Evolutionary conservation across 1,284 basidiomycete genomes (phyloP).

Genomic region (Vanrija pseudolonga): DNA sequence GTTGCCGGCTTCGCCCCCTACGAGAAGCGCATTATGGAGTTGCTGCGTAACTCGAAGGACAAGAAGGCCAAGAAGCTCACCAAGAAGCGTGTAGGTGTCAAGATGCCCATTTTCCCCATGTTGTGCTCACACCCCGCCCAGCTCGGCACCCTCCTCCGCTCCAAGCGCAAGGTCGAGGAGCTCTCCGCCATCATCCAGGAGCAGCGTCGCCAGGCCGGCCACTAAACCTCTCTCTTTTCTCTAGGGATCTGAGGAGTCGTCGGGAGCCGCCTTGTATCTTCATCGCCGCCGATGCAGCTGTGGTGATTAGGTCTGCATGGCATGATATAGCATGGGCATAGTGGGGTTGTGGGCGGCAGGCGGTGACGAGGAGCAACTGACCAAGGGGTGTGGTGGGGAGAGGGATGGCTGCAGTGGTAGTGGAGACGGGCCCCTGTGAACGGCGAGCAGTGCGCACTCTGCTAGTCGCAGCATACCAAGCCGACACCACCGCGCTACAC

Average conservation of each 20-base stretch:
- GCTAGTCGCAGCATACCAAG: too few species aligned
- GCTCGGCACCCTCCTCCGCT: slow-evolving; percentile 92
- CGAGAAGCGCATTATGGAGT: slow-evolving; percentile 97
- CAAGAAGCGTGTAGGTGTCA: slow-evolving; percentile 82
- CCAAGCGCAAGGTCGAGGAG: slow-evolving; percentile 97
- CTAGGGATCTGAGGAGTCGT: not conserved
- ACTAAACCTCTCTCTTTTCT: slow-evolving; percentile 34
- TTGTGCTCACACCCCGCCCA: slow-evolving; percentile 39
- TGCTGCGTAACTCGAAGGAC: slow-evolving; percentile 99
- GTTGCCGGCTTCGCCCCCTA: slow-evolving; percentile 98
- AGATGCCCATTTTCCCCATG: slow-evolving; percentile 13
- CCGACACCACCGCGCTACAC: too few species aligned
- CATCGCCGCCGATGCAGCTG: not conserved
- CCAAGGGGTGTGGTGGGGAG: too few species aligned
- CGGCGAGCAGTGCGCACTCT: too few species aligned
- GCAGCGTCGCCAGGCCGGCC: slow-evolving; percentile 50
- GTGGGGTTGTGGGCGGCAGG: too few species aligned
- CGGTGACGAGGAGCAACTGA: too few species aligned
- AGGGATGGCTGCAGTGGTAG: too few species aligned
- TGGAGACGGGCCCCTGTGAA: too few species aligned
- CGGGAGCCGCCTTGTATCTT: not conserved
- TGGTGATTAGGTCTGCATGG: too few species aligned
- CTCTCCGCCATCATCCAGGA: slow-evolving; percentile 79
- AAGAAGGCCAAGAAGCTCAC: slow-evolving; percentile 98
- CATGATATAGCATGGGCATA: too few species aligned